Percentiles rank a stretch among this genome's conserved stretches.
Evolutionary conservation across 106 monocot species (phyloP).

Genomic region (Phalaenopsis aphrodite): DNA sequence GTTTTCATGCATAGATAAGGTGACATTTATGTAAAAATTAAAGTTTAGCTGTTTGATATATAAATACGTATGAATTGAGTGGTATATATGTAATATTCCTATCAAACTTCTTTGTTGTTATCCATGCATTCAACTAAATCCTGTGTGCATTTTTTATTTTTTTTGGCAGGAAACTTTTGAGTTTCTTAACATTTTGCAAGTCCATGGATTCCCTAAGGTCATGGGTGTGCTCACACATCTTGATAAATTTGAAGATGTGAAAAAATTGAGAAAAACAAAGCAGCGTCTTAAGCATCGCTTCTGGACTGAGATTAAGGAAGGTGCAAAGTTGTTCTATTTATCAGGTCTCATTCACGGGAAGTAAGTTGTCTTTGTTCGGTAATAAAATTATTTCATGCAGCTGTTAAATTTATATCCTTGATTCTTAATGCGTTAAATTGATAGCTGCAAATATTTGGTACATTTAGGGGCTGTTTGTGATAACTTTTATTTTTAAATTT

Average conservation of each 20-base stretch:
- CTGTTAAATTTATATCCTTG: background rate
- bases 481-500: no score
- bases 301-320: constrained; percentile 82
- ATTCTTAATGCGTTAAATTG: background rate
- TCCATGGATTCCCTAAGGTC: constrained; percentile 89
- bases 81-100: background rate
- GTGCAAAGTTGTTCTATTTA: constrained; percentile 89
- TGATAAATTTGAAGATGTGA: constrained; percentile 94
- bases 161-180: constrained; percentile 95
- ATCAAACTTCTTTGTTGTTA: background rate
- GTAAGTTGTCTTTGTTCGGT: constrained; percentile 36
- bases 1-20: no score
- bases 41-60: no score
- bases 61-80: no score
- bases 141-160: background rate
- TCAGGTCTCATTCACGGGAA: constrained; percentile 91
- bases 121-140: background rate
- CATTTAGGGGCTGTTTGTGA: background rate
- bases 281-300: constrained; percentile 95
- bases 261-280: constrained; percentile 92
- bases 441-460: background rate
- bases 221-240: constrained; percentile 99
- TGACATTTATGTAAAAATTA: no score
- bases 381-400: background rate
- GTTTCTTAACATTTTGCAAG: constrained; percentile 92